phyloP scores from a whole-genome alignment of 495 filamentous ascomycete species.

The Tricharina praecox region DNA sequence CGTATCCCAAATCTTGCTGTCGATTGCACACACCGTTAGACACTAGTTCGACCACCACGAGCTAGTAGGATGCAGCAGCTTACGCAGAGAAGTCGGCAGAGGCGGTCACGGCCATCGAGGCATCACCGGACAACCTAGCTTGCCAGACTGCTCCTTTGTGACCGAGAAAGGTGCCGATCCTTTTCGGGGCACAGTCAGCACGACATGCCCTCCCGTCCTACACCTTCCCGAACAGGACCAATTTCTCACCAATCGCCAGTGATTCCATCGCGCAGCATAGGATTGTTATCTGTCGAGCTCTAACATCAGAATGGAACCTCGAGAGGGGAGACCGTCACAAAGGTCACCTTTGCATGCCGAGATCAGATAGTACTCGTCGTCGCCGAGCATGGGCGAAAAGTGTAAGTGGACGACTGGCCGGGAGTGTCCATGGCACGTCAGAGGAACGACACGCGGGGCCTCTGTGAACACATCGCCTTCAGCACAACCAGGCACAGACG shows the following conservation, averaged over 20 bases:
- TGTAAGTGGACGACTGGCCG: conserved; percentile 87
- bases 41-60: conserved; percentile 8
- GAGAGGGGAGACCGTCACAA: background rate
- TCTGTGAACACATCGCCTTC: conserved; percentile 19
- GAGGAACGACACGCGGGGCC: conserved; percentile 49
- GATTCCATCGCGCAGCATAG: conserved; percentile 92
- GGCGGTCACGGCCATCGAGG: conserved; percentile 72
- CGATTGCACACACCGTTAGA: no score
- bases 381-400: conserved; percentile 75
- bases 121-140: conserved; percentile 74
- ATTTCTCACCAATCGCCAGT: conserved; percentile 71
- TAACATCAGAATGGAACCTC: conserved; percentile 4
- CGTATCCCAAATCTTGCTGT: conserved; percentile 92
- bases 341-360: conserved; percentile 88
- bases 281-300: conserved; percentile 60
- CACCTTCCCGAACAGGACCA: background rate
- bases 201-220: conserved; percentile 5
- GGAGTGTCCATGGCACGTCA: conserved; percentile 95
- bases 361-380: conserved; percentile 81
- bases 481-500: background rate
- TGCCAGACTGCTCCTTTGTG: conserved; percentile 98
- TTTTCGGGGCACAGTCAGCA: conserved; percentile 23
- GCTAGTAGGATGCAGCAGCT: no score
- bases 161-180: conserved; percentile 95
- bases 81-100: conserved; percentile 93